Evolutionary conservation across 768 basidiomycete species (phyloP).

Genomic region (Lyophyllum shimeji): DNA sequence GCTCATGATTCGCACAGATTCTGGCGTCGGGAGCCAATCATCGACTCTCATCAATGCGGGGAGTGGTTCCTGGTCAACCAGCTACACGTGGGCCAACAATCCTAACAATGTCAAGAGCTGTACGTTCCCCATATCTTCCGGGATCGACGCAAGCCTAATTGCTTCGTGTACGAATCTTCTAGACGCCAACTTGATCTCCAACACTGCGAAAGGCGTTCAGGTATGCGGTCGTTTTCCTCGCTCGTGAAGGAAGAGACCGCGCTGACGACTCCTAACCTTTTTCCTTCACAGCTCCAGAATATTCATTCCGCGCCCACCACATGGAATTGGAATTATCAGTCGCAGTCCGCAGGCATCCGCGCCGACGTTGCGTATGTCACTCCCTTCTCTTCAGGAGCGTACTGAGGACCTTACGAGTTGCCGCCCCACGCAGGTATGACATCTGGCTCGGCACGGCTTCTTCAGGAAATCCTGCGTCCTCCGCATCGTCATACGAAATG

Average conservation of each 20-base stretch:
- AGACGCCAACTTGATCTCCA: constrained; percentile 54
- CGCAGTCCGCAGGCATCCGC: constrained; percentile 42
- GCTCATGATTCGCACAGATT: constrained; percentile 20
- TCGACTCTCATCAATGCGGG: constrained; percentile 44
- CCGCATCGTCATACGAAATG: constrained; percentile 54
- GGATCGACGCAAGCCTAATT: neutral
- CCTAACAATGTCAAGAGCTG: constrained; percentile 58
- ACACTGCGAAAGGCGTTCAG: constrained; percentile 47
- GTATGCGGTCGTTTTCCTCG: constrained; percentile 21
- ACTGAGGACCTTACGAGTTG: neutral
- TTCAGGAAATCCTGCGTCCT: constrained; percentile 44
- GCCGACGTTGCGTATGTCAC: constrained; percentile 51
- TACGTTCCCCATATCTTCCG: constrained; percentile 22
- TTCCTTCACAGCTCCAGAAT: constrained; percentile 32
- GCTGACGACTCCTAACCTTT: neutral
- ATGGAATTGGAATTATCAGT: constrained; percentile 51
- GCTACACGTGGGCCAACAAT: constrained; percentile 50
- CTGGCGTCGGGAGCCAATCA: constrained; percentile 47
- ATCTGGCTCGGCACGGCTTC: constrained; percentile 50
- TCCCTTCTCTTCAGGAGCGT: neutral
- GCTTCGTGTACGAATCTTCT: neutral
- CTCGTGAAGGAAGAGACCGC: neutral
- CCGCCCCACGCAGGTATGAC: constrained; percentile 39
- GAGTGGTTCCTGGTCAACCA: constrained; percentile 51
- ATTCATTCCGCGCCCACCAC: constrained; percentile 45